Percentiles rank a stretch among this genome's conserved stretches.
phyloP scores from a whole-genome alignment of 225 moss, liverwort and hornwort genomes.

The Sphagnum contortum region DNA sequence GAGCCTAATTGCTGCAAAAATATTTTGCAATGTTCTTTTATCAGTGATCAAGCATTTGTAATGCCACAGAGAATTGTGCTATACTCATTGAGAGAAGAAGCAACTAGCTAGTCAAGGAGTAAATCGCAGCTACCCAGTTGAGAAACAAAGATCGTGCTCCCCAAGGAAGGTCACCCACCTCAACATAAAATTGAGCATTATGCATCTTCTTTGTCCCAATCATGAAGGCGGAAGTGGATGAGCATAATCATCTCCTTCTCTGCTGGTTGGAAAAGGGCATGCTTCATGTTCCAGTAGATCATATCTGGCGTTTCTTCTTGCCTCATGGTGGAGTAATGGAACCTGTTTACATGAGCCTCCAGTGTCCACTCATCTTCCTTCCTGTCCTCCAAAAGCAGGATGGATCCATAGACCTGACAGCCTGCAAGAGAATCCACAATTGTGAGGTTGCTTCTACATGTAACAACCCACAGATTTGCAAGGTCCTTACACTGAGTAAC shows the following conservation, averaged over 20 bases:
- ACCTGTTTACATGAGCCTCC: constrained; percentile 92
- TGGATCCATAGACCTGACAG: constrained; percentile 93
- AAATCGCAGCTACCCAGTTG: too few relatives aligned
- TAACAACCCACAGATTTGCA: neutral
- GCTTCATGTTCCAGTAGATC: constrained; percentile 97
- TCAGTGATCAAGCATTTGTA: neutral
- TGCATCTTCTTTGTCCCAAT: constrained; percentile 98
- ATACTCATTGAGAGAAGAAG: too few relatives aligned
- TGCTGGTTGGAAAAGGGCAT: constrained; percentile 96
- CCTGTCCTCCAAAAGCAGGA: constrained; percentile 90
- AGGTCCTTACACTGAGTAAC: neutral
- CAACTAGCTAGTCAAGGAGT: too few relatives aligned
- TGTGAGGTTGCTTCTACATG: too few relatives aligned
- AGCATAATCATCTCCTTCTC: constrained; percentile 99
- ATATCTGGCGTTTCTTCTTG: constrained; percentile 91
- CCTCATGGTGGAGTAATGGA: constrained; percentile 94
- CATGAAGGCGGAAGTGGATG: constrained; percentile 95
- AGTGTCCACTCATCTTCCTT: constrained; percentile 83
- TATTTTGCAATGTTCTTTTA: too few relatives aligned
- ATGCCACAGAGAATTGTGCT: too few relatives aligned
- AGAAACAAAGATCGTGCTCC: too few relatives aligned
- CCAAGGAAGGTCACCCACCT: constrained; percentile 19
- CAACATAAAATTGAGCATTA: constrained; percentile 95
- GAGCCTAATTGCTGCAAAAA: too few relatives aligned
- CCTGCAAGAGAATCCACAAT: constrained; percentile 14